Conservation (phyloP, 768 basidiomycete species). For the Amanita fuliginea region DNA sequence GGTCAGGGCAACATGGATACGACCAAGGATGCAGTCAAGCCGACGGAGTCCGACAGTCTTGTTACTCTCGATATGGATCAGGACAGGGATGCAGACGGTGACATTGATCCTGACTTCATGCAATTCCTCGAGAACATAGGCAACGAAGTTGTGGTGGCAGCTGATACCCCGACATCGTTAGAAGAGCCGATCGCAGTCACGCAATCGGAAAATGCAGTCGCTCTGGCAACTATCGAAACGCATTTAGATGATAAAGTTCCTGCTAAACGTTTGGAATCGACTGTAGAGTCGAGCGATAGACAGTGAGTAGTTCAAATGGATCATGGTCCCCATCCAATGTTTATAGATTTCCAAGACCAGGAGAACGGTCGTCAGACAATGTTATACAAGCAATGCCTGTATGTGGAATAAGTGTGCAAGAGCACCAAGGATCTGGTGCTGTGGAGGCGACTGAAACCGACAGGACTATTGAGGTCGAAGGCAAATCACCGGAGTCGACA, state of each 20-base stretch:
- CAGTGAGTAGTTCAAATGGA: neutral
- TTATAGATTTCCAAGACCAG: neutral
- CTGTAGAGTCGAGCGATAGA: neutral
- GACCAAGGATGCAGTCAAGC: neutral
- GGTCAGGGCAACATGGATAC: neutral
- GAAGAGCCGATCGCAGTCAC: neutral
- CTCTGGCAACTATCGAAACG: neutral
- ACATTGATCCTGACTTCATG: conserved; percentile 23
- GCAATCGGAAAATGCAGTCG: neutral
- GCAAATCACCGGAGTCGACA: neutral
- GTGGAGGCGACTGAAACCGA: neutral
- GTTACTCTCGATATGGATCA: conserved; percentile 5
- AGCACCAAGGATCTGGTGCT: neutral
- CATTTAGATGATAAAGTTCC: neutral
- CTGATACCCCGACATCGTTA: neutral
- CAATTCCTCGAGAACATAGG: conserved; percentile 5
- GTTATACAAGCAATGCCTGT: neutral
- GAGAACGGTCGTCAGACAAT: neutral
- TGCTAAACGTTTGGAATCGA: neutral
- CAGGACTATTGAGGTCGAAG: neutral
- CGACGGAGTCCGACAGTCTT: neutral
- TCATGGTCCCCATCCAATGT: neutral
- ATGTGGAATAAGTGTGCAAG: neutral
- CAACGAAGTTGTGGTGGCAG: no score
- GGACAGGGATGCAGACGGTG: conserved; percentile 26